Evolutionary conservation across 768 basidiomycete species (phyloP).

Genomic region (Lentinula detonsa): DNA sequence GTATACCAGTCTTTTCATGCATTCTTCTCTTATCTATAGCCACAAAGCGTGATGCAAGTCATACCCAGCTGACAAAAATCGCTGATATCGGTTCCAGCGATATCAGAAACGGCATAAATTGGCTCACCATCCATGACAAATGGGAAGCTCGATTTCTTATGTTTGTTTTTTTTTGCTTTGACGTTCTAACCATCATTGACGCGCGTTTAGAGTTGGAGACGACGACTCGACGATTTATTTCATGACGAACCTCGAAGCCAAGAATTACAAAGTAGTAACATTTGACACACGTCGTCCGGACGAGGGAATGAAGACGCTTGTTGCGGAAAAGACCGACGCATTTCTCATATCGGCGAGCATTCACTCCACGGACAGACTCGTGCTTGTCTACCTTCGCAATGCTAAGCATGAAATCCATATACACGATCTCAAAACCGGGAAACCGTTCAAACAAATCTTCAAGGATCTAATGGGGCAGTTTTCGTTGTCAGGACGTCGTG

Average conservation of each 20-base stretch:
- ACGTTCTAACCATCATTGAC: not conserved
- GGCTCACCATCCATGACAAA: not conserved
- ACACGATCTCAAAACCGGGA: not conserved
- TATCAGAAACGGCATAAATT: not conserved
- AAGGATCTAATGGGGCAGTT: not conserved
- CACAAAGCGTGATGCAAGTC: conserved; percentile 1
- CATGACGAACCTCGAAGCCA: not conserved
- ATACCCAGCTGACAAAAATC: conserved; percentile 1
- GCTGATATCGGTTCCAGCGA: not conserved
- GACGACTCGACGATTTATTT: conserved; percentile 1
- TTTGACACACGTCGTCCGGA: not conserved
- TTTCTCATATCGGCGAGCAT: conserved; percentile 3
- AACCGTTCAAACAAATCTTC: not conserved
- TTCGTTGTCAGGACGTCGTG: not conserved
- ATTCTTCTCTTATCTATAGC: not conserved
- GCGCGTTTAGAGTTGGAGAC: not conserved
- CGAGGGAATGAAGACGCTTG: not conserved
- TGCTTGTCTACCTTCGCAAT: conserved; percentile 1
- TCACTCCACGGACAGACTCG: not conserved
- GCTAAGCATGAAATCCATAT: conserved; percentile 1
- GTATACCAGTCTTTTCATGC: not conserved
- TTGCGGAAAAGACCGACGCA: not conserved
- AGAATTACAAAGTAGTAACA: not conserved
- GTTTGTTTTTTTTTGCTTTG: not conserved
- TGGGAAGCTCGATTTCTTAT: not conserved